Conservation (phyloP, 1,139 yeast species). For the Yamadazyma membranifaciens region DNA sequence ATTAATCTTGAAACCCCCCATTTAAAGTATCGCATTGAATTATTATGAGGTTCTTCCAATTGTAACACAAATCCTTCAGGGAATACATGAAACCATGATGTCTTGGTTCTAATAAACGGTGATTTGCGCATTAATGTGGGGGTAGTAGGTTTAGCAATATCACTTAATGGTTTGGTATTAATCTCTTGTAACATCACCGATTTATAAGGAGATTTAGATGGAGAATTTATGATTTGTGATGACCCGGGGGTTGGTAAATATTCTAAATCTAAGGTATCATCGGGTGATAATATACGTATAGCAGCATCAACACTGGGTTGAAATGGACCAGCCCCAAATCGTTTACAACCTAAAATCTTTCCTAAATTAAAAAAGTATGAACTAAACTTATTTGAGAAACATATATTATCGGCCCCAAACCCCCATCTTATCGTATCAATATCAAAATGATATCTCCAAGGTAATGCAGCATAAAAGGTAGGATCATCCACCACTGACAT, state of each 20-base stretch:
- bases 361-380: constrained; percentile 80
- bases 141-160: constrained; percentile 28
- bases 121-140: constrained; percentile 38
- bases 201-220: constrained; percentile 20
- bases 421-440: constrained; percentile 86
- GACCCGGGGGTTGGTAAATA: constrained; percentile 33
- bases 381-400: constrained; percentile 60
- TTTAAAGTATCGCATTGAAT: constrained; percentile 89
- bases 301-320: constrained; percentile 91
- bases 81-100: constrained; percentile 91
- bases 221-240: constrained; percentile 9
- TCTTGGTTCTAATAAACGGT: constrained; percentile 52
- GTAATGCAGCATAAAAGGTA: constrained; percentile 81
- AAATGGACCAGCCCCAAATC: constrained; percentile 92
- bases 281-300: constrained; percentile 78
- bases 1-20: constrained; percentile 92
- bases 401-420: constrained; percentile 87
- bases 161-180: constrained; percentile 22
- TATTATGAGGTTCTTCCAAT: constrained; percentile 69
- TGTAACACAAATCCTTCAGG: constrained; percentile 96
- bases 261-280: constrained; percentile 62
- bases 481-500: constrained; percentile 96
- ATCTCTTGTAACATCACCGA: constrained; percentile 30
- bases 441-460: constrained; percentile 63
- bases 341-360: constrained; percentile 76